Conservation (phyloP, 306 rosid genomes). For the Cicer arietinum region DNA sequence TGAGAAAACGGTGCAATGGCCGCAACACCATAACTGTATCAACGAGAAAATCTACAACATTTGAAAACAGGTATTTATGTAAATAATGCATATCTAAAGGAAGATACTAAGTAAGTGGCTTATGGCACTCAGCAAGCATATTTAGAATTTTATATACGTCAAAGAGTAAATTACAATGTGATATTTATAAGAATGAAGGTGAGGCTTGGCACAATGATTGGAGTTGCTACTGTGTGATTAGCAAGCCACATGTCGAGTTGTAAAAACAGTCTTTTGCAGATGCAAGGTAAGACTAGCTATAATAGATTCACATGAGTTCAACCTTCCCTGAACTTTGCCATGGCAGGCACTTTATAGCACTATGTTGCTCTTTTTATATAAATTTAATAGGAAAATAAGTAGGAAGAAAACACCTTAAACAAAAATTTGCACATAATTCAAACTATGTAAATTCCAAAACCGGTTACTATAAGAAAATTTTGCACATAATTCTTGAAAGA, state of each 20-base stretch:
- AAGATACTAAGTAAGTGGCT: slow-evolving; percentile 27
- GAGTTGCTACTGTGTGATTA: slow-evolving; percentile 15
- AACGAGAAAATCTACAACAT: slow-evolving; percentile 50
- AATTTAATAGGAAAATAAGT: neutral
- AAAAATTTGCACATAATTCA: slow-evolving; percentile 7
- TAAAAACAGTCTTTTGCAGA: neutral
- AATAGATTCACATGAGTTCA: neutral
- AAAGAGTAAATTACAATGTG: slow-evolving; percentile 18
- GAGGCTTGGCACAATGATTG: neutral
- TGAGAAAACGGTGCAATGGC: slow-evolving; percentile 97
- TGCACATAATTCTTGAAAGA: slow-evolving; percentile 37
- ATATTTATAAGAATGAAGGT: slow-evolving; percentile 20
- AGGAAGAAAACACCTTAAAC: slow-evolving; percentile 13
- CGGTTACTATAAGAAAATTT: neutral
- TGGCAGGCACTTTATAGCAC: slow-evolving; percentile 1
- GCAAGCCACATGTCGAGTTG: neutral
- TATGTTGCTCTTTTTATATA: neutral
- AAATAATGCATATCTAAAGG: slow-evolving; percentile 37
- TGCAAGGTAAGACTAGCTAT: neutral
- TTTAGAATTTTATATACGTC: slow-evolving; percentile 6
- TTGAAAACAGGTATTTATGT: slow-evolving; percentile 48
- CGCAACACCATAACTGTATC: slow-evolving; percentile 88
- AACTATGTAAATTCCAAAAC: slow-evolving; percentile 22
- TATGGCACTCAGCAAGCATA: slow-evolving; percentile 22
- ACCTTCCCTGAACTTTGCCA: neutral